Evolutionary conservation across 257 asterid species (phyloP), one percentile per base, ranked within the genome.

Genomic region (Solanum rostratum): DNA sequence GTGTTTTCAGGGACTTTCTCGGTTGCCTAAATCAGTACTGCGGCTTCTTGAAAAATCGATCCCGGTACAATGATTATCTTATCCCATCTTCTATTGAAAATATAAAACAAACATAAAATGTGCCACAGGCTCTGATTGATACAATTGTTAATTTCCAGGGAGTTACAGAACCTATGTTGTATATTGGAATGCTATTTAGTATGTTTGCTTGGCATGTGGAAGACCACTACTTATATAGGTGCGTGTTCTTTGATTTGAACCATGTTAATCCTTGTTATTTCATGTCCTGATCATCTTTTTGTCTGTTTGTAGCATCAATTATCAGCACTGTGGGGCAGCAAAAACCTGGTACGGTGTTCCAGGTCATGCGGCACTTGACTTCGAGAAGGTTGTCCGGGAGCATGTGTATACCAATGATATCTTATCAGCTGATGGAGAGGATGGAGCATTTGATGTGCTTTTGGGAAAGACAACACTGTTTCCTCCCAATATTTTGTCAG

Each of bases 161-260:
- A 87, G 98, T 97, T 83, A 97, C 99, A 82, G 99, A 97, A 89
- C 99, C 99, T 19, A 97, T 97, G 99, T 94, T 97, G 41, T 97
- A 97, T 88, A 95, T 97, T 54, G 99, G 99, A 78, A 97, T 97
- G 99, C 91, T 96, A 78, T 96, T 96, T 84, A 96, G 99, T 87
- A 91, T 96, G 98, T 96, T 96, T 87, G 99, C 99, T 81, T 96
- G 99, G 99, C 99, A 96, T 79, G 99, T 95, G 84, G 99, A 96
- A 91, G 99, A 96, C 89, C 99, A 96, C 92, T 96, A 96, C 91
- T 85, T 96, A 83, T 95, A 96, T 84, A 96, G 98, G 99, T 95
- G 82, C 74, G 81, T 50, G 16, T 83, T 71, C 73, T 57, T 73
- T 66, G 19, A 20, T n/a, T 49, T 19, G 46, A 68, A 49, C 68